phyloP scores from a whole-genome alignment of 768 basidiomycete genomes.

The Udeniomyces megalosporus region DNA sequence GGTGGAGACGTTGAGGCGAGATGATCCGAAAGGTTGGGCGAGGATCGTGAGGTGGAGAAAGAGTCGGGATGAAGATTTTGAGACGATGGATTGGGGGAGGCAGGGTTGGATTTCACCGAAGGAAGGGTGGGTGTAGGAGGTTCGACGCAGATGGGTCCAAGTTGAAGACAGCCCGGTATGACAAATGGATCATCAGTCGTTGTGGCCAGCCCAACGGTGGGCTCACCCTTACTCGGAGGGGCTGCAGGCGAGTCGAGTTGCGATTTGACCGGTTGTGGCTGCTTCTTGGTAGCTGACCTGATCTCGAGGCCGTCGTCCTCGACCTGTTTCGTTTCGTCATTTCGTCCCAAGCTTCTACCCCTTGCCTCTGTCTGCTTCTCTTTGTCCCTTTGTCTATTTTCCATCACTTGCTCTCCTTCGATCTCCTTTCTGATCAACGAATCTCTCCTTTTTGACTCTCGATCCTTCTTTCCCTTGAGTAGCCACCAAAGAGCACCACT shows the following conservation, averaged over 20 bases:
- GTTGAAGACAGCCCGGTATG: neutral
- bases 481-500: constrained; percentile 94
- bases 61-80: constrained; percentile 43
- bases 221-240: neutral
- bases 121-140: constrained; percentile 6
- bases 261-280: too few relatives aligned
- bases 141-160: constrained; percentile 4
- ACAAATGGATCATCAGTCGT: constrained; percentile 6
- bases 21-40: constrained; percentile 41
- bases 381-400: neutral
- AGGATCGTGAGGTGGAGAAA: constrained; percentile 2
- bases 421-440: constrained; percentile 5
- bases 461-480: constrained; percentile 49
- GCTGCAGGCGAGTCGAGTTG: too few relatives aligned
- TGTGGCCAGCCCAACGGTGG: neutral
- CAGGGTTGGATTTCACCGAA: neutral
- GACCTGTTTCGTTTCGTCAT: too few relatives aligned
- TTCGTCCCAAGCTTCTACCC: too few relatives aligned
- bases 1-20: constrained; percentile 42
- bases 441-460: constrained; percentile 36
- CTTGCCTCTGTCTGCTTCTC: neutral
- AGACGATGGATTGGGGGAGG: constrained; percentile 35
- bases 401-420: neutral
- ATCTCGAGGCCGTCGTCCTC: too few relatives aligned
- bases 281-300: too few relatives aligned